Conservation (phyloP, 2,329 filamentous ascomycete species). For the Lasiodiplodia sp. region DNA sequence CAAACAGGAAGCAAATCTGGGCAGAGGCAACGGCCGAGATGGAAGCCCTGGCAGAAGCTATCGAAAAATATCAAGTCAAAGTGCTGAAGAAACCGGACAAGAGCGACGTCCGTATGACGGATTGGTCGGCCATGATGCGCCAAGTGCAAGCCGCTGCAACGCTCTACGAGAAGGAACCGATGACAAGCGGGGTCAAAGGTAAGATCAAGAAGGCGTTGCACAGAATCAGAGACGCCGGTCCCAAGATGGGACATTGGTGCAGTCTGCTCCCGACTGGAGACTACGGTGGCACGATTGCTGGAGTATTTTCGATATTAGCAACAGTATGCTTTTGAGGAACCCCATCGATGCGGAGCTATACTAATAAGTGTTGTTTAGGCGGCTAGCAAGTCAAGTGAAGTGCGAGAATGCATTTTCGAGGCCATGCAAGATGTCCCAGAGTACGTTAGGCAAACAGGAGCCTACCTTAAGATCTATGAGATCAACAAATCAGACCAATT, state of each 20-base stretch:
- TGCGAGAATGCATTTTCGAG: neutral
- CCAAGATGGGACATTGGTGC: neutral
- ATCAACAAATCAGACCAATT: neutral
- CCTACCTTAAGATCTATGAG: neutral
- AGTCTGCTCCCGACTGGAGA: neutral
- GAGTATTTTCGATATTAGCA: neutral
- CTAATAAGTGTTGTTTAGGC: neutral
- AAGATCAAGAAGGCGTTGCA: neutral
- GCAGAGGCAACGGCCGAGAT: neutral
- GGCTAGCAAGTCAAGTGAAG: neutral
- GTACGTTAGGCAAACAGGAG: neutral
- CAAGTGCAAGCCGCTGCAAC: neutral
- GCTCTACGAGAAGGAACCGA: neutral
- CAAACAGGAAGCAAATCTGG: neutral
- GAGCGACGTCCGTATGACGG: neutral
- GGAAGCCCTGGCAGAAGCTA: neutral
- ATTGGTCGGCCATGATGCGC: neutral
- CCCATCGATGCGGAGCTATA: neutral
- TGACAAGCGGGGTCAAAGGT: neutral
- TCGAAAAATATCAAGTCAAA: neutral
- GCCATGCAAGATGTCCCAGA: neutral
- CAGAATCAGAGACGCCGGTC: neutral
- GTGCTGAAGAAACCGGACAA: neutral
- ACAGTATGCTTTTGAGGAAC: neutral
- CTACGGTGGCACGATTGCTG: constrained; percentile 1